A percentile compares a stretch with the other conserved stretches of the same genome.
phyloP scores from a whole-genome alignment of 1,284 basidiomycete species.

The Neolentinus lepideus region DNA sequence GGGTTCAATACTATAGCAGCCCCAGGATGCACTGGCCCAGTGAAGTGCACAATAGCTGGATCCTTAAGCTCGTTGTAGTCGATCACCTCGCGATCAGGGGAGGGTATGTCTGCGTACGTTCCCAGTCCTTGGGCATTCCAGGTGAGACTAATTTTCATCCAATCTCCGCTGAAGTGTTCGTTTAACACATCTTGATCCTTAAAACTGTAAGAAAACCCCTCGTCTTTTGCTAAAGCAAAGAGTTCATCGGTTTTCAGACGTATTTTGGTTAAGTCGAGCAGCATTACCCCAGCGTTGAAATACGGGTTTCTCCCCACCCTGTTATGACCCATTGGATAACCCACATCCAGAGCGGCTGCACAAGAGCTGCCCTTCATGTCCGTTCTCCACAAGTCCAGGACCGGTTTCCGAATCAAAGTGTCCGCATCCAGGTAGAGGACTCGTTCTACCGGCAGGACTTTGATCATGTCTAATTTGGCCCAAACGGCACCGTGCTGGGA shows the following conservation, averaged over 20 bases:
- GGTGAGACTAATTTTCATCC: conserved; percentile 30
- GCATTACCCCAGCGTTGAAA: conserved; percentile 51
- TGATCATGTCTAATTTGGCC: conserved; percentile 45
- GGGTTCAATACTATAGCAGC: conserved; percentile 40
- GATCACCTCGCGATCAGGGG: conserved; percentile 27
- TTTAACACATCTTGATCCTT: conserved; percentile 49
- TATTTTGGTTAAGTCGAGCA: conserved; percentile 38
- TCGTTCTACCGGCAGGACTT: conserved; percentile 38
- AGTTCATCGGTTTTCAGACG: conserved; percentile 23
- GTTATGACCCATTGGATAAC: conserved; percentile 38
- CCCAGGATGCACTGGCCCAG: conserved; percentile 42
- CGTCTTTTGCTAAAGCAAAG: conserved; percentile 15
- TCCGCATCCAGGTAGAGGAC: conserved; percentile 50
- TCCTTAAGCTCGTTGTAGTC: conserved; percentile 28
- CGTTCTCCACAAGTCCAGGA: conserved; percentile 36
- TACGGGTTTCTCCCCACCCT: conserved; percentile 26
- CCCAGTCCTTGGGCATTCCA: conserved; percentile 56
- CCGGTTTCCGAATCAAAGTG: conserved; percentile 34
- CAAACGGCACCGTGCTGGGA: conserved; percentile 28
- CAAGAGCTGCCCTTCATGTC: conserved; percentile 33
- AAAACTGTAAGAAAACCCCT: conserved; percentile 17
- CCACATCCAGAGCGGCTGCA: conserved; percentile 43
- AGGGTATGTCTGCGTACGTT: conserved; percentile 36
- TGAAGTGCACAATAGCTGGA: conserved; percentile 49
- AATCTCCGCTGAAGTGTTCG: conserved; percentile 32